Conservation (phyloP, 441 rosid genomes). For the Gossypium lobatum region DNA sequence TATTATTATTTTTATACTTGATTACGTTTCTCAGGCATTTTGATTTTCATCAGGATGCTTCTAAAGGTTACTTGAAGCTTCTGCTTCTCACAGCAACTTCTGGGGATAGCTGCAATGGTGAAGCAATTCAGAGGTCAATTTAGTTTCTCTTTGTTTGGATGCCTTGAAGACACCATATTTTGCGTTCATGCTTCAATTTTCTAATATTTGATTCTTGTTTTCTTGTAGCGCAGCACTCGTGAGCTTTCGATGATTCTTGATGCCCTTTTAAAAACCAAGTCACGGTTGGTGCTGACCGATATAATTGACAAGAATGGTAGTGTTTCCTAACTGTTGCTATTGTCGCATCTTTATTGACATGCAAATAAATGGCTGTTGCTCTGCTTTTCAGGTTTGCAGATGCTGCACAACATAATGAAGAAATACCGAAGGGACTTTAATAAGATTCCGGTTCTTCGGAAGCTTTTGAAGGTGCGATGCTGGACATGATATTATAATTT, state of each 20-base stretch:
- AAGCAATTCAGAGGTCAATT: constrained; percentile 86
- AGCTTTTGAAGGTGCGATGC: constrained; percentile 81
- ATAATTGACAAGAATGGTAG: constrained; percentile 90
- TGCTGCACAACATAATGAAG: constrained; percentile 96
- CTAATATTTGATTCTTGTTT: constrained; percentile 21
- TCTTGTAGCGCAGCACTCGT: constrained; percentile 67
- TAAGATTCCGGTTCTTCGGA: constrained; percentile 92
- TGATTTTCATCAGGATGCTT: constrained; percentile 61
- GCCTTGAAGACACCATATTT: constrained; percentile 13
- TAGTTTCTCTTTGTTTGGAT: constrained; percentile 1
- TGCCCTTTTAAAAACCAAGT: constrained; percentile 91
- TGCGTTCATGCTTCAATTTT: background rate
- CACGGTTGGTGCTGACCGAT: constrained; percentile 68
- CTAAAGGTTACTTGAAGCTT: constrained; percentile 91
- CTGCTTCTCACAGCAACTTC: constrained; percentile 95
- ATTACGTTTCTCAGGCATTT: background rate
- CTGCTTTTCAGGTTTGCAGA: constrained; percentile 67
- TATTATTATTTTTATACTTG: background rate
- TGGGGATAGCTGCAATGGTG: constrained; percentile 66
- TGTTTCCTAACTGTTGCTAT: constrained; percentile 21
- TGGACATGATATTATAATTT: constrained; percentile 11
- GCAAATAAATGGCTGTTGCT: constrained; percentile 13
- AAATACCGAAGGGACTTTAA: constrained; percentile 85
- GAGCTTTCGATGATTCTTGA: constrained; percentile 99
- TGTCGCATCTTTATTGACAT: constrained; percentile 2